Base-by-base conservation (phyloP, 2,329 filamentous ascomycete genomes). In the Colletotrichum limetticola region DNA sequence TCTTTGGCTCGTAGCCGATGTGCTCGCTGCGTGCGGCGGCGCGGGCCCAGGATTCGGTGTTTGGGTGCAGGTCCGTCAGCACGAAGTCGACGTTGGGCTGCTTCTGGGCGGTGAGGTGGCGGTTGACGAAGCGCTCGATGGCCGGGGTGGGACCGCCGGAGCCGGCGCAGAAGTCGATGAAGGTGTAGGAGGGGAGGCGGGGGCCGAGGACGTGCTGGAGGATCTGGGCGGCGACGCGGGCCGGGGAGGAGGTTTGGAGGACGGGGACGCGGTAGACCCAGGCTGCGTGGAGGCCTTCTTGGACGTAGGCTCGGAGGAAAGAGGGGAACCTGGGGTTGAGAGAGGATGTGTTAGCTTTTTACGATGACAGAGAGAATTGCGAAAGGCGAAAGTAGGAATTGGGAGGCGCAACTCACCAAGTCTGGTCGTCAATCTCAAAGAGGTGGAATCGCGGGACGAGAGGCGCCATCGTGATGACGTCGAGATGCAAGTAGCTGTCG, bases 111-210 rank as follows among this genome's bases (percentile, higher is more conserved):
- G 74, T 76, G 42, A 86, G 78, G 75, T 82, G 80, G 59, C 78
- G 74, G 80, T 93, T 93, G 74, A 94, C 79, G 55, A 87, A 83
- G 12, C 82, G 84, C 80, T 93, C 91, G 63, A 94, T 90, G 52
- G 83, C 84, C 0, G 91, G 91, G 1, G 91, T 94, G 0, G 92
- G 92, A 0, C 93, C 93, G 53, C 93, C 93, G 16, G 88, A 91
- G 64, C 93, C 93, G 2, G 93, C 91, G 80, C 93, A 94, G 81
- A 95, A 94, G 83, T 95, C 93, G 74, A 95, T 87, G 76, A 93
- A 91, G 22, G 88, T 90, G 80, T 92, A 91, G 2, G 84, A 81
- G 22, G 85, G 82, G 1, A 90, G 83, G 30, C 83, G 78, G 5
- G 78, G 72, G 46, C 86, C 85, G 16, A 92, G 85, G 55, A 88